Base-by-base conservation (phyloP, 495 filamentous ascomycete species). In the Annulohypoxylon bovei region DNA sequence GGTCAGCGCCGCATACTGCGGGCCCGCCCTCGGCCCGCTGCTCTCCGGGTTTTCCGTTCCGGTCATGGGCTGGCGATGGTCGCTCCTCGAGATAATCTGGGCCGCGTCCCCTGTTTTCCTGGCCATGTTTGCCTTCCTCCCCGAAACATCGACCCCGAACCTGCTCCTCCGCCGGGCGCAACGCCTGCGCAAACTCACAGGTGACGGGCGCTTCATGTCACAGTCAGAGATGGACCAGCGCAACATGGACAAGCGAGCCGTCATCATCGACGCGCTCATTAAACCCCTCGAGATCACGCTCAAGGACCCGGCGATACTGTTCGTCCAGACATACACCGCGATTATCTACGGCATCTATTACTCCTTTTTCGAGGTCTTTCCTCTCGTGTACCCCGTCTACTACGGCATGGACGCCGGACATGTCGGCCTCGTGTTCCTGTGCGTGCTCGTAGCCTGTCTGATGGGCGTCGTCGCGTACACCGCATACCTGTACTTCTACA, bases 311-410 rank as follows among this genome's bases (percentile, higher is more conserved):
- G 83, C 86, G 50, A 85, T 92, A 16, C 79, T 85, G 6, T 91
- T 91, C 81, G 83, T 87, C 0, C 85, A 88, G 67, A 57, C 85
- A 50, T 92, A 91, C 77, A 88, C 86, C 1, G 84, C 86, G 16
- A 81, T 91, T 57, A 84, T 87, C 63, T 90, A 91, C 77, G 88
- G 83, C 28, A 91, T 91, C 77, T 90, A 87, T 78, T 91, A 91
- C 77, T 84, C 81, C 68, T 91, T 90, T 83, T 91, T 91, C 81
- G 90, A 92, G 74, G 88, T 86, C 67, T 92, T 92, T 81, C 89
- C 90, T 2, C 78, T 92, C n/a, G 88, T 92, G 54, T 92, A 90
- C 79, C 82, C 83, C 1, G 83, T 80, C 59, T 81, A 85, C 63
- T 91, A 92, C 79, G 75, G 77, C 72, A 89, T 92, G 80, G 86